phyloP scores from a whole-genome alignment of 1,139 yeast genomes.

The Nematodospora anomalae region DNA sequence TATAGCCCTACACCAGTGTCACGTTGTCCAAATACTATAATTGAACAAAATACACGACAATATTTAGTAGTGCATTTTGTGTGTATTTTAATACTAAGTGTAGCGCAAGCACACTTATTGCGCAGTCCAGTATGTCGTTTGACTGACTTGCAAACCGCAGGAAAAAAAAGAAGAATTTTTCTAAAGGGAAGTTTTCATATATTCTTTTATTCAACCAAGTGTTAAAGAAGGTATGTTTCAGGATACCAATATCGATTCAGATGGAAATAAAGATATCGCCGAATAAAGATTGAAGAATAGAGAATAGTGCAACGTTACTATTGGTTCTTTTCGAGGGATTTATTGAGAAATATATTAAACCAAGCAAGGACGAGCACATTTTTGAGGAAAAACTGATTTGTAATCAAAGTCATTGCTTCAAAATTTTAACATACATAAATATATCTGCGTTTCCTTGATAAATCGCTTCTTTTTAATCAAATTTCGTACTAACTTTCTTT shows the following conservation, averaged over 20 bases:
- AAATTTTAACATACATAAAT: not conserved
- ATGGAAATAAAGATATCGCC: not conserved
- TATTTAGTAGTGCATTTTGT: too few relatives aligned
- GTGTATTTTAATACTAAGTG: too few relatives aligned
- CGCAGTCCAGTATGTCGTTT: too few relatives aligned
- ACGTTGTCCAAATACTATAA: too few relatives aligned
- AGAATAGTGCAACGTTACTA: too few relatives aligned
- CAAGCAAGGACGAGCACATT: too few relatives aligned
- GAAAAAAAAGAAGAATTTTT: constrained; percentile 12
- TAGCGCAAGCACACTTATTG: too few relatives aligned
- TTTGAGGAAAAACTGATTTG: constrained; percentile 2
- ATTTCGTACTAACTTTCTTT: constrained; percentile 29
- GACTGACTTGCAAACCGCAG: too few relatives aligned
- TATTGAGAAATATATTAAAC: too few relatives aligned
- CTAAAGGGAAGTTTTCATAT: constrained; percentile 5
- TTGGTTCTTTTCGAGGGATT: too few relatives aligned
- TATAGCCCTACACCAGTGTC: constrained; percentile 5
- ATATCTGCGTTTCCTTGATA: not conserved
- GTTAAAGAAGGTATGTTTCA: constrained; percentile 24
- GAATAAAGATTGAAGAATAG: too few relatives aligned
- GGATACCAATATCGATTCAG: not conserved
- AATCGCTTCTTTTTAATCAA: not conserved
- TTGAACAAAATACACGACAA: too few relatives aligned
- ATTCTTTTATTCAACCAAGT: constrained; percentile 17
- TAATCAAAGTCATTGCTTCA: constrained; percentile 5